A percentile compares a stretch with the other conserved stretches of the same genome.
phyloP scores from a whole-genome alignment of 768 basidiomycete species.

The Pisolithus tinctorius region DNA sequence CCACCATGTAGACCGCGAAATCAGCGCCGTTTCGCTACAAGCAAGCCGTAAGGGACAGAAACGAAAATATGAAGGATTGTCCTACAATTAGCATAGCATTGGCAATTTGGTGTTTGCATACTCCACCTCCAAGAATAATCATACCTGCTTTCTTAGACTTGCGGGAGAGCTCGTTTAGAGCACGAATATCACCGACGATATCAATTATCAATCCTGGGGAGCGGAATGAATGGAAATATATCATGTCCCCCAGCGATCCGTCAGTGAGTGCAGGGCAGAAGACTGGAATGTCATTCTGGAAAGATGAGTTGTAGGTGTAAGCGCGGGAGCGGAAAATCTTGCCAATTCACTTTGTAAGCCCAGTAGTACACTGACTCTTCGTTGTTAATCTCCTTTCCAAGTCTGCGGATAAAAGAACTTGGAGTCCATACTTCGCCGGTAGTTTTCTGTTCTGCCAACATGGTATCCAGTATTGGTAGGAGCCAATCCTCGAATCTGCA shows the following conservation, averaged over 20 bases:
- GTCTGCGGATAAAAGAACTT: conserved; percentile 82
- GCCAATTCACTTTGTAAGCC: conserved; percentile 87
- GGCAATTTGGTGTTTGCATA: conserved; percentile 99
- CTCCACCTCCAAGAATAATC: conserved; percentile 96
- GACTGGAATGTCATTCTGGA: conserved; percentile 94
- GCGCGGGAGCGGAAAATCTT: conserved; percentile 12
- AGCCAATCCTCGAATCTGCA: conserved; percentile 99
- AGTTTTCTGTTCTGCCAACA: conserved; percentile 83
- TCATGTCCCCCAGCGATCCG: conserved; percentile 97
- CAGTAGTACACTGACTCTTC: conserved; percentile 99
- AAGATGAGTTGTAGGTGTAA: conserved; percentile 14
- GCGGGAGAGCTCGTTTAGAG: conserved; percentile 83
- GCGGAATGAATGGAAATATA: conserved; percentile 96
- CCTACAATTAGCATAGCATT: conserved; percentile 98
- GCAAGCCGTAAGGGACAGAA: conserved; percentile 2
- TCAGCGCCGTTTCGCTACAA: conserved; percentile 93
- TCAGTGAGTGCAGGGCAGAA: conserved; percentile 98
- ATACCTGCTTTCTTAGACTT: conserved; percentile 92
- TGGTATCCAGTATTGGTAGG: conserved; percentile 83
- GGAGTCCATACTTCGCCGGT: conserved; percentile 79
- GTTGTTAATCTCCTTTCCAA: conserved; percentile 97
- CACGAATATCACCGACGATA: conserved; percentile 90
- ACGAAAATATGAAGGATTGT: background rate
- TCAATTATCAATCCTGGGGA: conserved; percentile 82
- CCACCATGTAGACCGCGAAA: conserved; percentile 89